Conservation (phyloP, 169 alveolate species). For the Cryptosporidium felis region DNA sequence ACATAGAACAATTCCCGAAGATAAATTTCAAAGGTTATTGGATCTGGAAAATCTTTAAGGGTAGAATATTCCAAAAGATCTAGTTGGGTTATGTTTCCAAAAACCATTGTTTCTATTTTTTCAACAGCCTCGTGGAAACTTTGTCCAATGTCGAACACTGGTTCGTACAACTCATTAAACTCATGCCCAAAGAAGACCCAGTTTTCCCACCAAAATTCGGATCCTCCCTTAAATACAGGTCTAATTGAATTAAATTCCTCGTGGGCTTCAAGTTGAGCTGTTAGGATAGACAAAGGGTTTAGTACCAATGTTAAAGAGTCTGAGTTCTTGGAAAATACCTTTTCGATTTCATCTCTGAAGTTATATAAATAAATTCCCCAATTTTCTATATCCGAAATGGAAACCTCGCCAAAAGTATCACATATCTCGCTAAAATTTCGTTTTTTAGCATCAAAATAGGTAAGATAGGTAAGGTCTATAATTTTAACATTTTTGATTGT, state of each 20-base stretch:
- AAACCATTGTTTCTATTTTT: background rate
- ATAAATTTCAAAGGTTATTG: slow-evolving; percentile 4
- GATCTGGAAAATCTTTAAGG: background rate
- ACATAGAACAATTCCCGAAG: slow-evolving; percentile 17
- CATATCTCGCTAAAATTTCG: background rate
- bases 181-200: background rate
- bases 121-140: background rate
- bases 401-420: slow-evolving; percentile 13
- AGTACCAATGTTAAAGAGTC: background rate
- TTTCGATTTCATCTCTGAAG: background rate
- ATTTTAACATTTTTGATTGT: background rate
- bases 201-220: slow-evolving; percentile 46
- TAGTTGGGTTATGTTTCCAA: background rate
- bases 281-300: slow-evolving; percentile 8
- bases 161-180: slow-evolving; percentile 36
- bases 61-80: background rate
- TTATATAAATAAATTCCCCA: slow-evolving; percentile 6
- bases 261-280: background rate
- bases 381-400: slow-evolving; percentile 31
- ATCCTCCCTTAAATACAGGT: slow-evolving; percentile 22
- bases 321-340: background rate
- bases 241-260: background rate
- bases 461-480: slow-evolving; percentile 35
- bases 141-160: background rate
- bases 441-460: background rate